A percentile compares a stretch with the other conserved stretches of the same genome.
Conservation (phyloP, 75 land plant genomes). For the Gnetum montanum region DNA sequence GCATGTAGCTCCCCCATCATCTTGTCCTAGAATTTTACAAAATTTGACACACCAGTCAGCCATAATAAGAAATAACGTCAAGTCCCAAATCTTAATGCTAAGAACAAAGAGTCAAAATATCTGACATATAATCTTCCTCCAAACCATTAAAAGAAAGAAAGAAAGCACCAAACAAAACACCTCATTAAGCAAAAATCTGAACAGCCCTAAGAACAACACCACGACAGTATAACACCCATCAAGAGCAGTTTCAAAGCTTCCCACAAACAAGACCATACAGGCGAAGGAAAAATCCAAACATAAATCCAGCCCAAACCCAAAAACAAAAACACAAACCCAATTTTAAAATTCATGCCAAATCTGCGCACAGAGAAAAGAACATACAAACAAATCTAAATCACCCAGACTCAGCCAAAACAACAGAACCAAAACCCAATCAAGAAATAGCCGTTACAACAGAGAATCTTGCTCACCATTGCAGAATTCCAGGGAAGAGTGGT, state of each 20-base stretch:
- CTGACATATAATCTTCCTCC: neutral
- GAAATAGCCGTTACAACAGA: no score
- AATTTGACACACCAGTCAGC: neutral
- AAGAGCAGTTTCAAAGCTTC: neutral
- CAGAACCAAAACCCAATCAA: no score
- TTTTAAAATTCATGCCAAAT: no score
- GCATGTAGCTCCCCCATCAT: constrained; percentile 73
- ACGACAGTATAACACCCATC: no score
- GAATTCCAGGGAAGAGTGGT: constrained; percentile 72
- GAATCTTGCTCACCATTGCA: constrained; percentile 48
- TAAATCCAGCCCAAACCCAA: no score
- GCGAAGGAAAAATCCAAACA: neutral
- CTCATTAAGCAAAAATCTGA: no score
- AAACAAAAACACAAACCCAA: no score
- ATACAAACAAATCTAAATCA: no score
- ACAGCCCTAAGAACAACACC: no score
- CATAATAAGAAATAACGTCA: neutral
- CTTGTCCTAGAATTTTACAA: constrained; percentile 62
- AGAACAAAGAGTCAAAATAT: neutral
- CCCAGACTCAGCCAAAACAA: no score
- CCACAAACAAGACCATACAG: constrained; percentile 6
- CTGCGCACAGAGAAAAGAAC: no score
- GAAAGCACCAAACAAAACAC: neutral
- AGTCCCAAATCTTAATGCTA: neutral
- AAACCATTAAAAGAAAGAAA: neutral